phyloP scores from a whole-genome alignment of 2,329 filamentous ascomycete species.

The Thermothelomyces thermophilus region DNA sequence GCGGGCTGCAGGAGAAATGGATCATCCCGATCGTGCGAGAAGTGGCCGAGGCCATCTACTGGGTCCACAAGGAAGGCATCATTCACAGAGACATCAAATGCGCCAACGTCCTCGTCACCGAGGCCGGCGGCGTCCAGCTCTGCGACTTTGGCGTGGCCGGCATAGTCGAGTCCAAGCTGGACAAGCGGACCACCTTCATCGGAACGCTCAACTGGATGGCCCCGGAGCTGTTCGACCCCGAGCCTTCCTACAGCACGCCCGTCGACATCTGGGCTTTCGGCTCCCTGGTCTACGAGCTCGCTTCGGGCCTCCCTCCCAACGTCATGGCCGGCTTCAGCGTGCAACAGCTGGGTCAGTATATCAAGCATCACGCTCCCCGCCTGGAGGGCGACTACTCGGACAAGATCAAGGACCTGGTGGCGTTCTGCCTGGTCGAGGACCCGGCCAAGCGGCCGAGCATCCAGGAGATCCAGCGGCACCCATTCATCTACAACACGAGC shows the following conservation, averaged over 20 bases:
- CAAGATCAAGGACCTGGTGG: slow-evolving; percentile 61
- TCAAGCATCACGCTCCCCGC: slow-evolving; percentile 57
- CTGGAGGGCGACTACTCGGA: slow-evolving; percentile 69
- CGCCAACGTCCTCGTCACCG: slow-evolving; percentile 74
- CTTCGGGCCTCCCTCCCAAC: slow-evolving; percentile 69
- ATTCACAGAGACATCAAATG: slow-evolving; percentile 68
- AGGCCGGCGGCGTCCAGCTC: slow-evolving; percentile 69
- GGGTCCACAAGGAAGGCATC: slow-evolving; percentile 62
- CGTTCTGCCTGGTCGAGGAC: slow-evolving; percentile 65
- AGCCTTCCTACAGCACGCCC: slow-evolving; percentile 61
- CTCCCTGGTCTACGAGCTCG: slow-evolving; percentile 73
- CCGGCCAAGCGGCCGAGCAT: slow-evolving; percentile 63
- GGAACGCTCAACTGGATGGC: slow-evolving; percentile 86
- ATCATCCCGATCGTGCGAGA: slow-evolving; percentile 62
- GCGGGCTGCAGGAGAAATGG: slow-evolving; percentile 63
- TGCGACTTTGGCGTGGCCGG: slow-evolving; percentile 82
- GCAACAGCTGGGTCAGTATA: slow-evolving; percentile 47
- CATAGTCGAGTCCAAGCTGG: slow-evolving; percentile 65
- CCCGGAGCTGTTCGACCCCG: slow-evolving; percentile 63
- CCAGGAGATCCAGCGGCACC: slow-evolving; percentile 61
- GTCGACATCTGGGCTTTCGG: slow-evolving; percentile 84
- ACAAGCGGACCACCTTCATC: slow-evolving; percentile 74
- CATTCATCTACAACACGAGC: slow-evolving; percentile 59
- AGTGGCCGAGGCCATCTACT: slow-evolving; percentile 58
- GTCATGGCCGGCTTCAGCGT: slow-evolving; percentile 48